These are phyloP conservation scores for Rhododendron henanense DNA, from an alignment of 148 eudicot genomes.

Conservation along the genomic window DNA sequence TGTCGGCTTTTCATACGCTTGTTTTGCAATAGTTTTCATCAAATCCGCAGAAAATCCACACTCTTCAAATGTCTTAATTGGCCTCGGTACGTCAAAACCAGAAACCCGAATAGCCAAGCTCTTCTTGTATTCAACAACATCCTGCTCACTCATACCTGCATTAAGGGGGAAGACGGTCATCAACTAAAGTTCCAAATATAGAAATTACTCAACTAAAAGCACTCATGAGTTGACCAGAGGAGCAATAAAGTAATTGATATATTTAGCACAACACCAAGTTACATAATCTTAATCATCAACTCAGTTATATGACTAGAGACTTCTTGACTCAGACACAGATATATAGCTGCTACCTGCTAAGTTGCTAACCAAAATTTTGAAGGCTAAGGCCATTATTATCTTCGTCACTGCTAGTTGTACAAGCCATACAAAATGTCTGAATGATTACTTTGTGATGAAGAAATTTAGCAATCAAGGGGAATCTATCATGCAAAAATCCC, in stretches of 20 bases:
- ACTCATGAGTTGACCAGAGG: not conserved
- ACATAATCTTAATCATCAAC: not conserved
- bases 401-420: not conserved
- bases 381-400: not conserved
- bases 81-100: slow-evolving; percentile 95
- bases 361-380: not conserved
- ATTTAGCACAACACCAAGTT: not conserved
- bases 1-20: slow-evolving; percentile 95
- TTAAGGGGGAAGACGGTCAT: slow-evolving; percentile 1
- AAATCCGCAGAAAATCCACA: slow-evolving; percentile 72
- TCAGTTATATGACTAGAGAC: not conserved
- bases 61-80: slow-evolving; percentile 83
- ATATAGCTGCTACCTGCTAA: not conserved
- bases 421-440: not conserved
- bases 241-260: not conserved
- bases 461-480: not conserved
- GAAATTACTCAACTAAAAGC: not conserved
- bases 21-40: slow-evolving; percentile 75
- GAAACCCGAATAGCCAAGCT: slow-evolving; percentile 81
- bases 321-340: not conserved
- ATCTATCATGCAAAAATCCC: not conserved
- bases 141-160: slow-evolving; percentile 91
- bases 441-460: not conserved
- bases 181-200: not conserved
- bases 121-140: slow-evolving; percentile 69